phyloP scores from a whole-genome alignment of 2,329 filamentous ascomycete species.

The Aspergillus awamori region DNA sequence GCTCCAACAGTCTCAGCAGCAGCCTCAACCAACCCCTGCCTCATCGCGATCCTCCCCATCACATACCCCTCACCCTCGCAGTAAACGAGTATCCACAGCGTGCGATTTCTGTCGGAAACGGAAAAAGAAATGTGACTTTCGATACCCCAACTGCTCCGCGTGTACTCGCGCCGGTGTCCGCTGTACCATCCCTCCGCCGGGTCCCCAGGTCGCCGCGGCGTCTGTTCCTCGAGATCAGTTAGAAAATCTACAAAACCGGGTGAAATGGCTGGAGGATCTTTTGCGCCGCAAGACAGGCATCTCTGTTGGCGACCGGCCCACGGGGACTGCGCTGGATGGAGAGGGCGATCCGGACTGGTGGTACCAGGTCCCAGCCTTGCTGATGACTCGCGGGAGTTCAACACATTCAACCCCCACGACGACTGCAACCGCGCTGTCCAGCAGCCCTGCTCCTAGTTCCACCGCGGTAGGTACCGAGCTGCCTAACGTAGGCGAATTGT shows the following conservation, averaged over 20 bases:
- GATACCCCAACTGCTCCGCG: slow-evolving; percentile 45
- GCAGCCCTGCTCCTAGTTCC: slow-evolving; percentile 20
- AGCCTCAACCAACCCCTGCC: neutral
- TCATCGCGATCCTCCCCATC: slow-evolving; percentile 14
- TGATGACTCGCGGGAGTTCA: slow-evolving; percentile 34
- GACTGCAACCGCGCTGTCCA: slow-evolving; percentile 11
- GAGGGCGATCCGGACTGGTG: slow-evolving; percentile 41
- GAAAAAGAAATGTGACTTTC: slow-evolving; percentile 48
- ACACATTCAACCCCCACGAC: slow-evolving; percentile 25
- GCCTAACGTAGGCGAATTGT: slow-evolving; percentile 45
- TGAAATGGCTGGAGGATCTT: slow-evolving; percentile 43
- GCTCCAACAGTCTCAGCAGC: neutral
- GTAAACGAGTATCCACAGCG: slow-evolving; percentile 44
- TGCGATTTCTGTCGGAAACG: slow-evolving; percentile 46
- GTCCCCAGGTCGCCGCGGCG: slow-evolving; percentile 40
- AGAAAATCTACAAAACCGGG: slow-evolving; percentile 44
- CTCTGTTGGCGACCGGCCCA: slow-evolving; percentile 36
- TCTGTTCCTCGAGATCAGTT: slow-evolving; percentile 44
- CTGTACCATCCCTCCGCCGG: slow-evolving; percentile 43
- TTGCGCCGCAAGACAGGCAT: slow-evolving; percentile 40
- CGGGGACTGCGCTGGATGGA: slow-evolving; percentile 37
- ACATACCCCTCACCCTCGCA: slow-evolving; percentile 21
- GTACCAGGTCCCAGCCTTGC: slow-evolving; percentile 43
- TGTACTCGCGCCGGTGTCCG: slow-evolving; percentile 45
- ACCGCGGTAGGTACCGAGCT: slow-evolving; percentile 33